Base-by-base conservation (phyloP, 73 alveolate genomes). In the Breviolum minutum region DNA sequence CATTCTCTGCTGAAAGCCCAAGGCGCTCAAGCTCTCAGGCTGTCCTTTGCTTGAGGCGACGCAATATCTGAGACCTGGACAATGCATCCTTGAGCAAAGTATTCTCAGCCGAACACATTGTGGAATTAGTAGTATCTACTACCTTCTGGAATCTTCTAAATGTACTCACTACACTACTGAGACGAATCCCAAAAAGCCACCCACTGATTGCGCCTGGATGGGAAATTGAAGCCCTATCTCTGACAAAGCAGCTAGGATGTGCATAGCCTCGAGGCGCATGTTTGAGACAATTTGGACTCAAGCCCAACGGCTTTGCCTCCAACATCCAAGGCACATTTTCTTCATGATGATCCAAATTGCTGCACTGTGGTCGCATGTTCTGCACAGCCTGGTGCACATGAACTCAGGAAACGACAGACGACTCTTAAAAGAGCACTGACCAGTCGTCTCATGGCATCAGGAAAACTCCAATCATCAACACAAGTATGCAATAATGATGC, bases 41-140 rank as follows among this genome's bases (percentile, higher is more conserved):
- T 48, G 87, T 92, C 97, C 97, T 92, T 92, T 48, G 97, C 97
- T 80, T 92, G 97, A n/a, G 97, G 97, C 17, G 97, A 92, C n/a
- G 97, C 97, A 19, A 92, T 92, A 66, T 92, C 97, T 54, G 97
- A 92, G 62, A 92, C 97, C 97, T 90, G 63, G 69, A 27, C 22
- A 2, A 13, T 54, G 30, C 40, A 40, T 71, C 81, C 29, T 20
- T 20, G 81, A 71, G 29, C 5, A 26, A 71, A 12, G 40, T 20
- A 0, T 30, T 71, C 12, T 16, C 81, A 71, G 26, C 19, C 26
- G 8, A 71, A 71, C 19, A 76, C 20, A 40, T 40, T 40, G 54
- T 40, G 54, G 0, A 40, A 40, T 40, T 40, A 40, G 54, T 40
- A 40, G 54, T 14, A 68, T 68, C 77, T 68, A 14, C 54, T 68